Conservation (phyloP, 2,329 filamentous ascomycete genomes). For the Pseudogymnoascus sp. region DNA sequence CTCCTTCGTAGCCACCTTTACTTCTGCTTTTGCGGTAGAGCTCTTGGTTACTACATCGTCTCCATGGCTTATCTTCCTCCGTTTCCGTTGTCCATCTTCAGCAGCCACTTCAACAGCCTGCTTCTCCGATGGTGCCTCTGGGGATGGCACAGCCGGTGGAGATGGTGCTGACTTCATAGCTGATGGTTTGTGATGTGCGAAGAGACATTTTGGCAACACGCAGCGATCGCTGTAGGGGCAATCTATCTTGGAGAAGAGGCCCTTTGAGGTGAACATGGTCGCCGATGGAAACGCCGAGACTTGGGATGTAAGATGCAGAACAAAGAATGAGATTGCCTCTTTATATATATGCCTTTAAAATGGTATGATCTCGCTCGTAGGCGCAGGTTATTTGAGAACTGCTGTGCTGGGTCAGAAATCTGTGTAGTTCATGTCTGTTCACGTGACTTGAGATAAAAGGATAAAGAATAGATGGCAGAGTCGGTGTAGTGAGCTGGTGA, state of each 20-base stretch:
- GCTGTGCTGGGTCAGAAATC: background rate
- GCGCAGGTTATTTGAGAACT: background rate
- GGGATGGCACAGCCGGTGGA: background rate
- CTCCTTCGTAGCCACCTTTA: background rate
- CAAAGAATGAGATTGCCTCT: background rate
- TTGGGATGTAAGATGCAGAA: background rate
- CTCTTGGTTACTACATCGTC: background rate
- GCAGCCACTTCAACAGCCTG: slow-evolving; percentile 12
- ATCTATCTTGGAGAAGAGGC: slow-evolving; percentile 25
- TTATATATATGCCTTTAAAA: background rate
- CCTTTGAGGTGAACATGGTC: slow-evolving; percentile 29
- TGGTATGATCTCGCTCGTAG: background rate
- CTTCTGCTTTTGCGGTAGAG: background rate
- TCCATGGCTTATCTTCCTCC: slow-evolving; percentile 23
- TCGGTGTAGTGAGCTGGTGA: background rate
- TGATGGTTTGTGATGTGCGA: slow-evolving; percentile 19
- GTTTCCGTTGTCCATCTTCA: slow-evolving; percentile 30
- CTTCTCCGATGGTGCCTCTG: background rate
- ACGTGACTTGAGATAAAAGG: background rate
- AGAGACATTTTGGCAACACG: slow-evolving; percentile 28
- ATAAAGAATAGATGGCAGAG: background rate
- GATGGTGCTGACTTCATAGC: background rate
- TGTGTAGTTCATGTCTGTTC: background rate
- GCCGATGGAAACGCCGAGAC: background rate
- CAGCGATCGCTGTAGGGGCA: slow-evolving; percentile 28